Percentiles rank a stretch among this genome's conserved stretches.
Evolutionary conservation across 2,329 filamentous ascomycete species (phyloP).

Genomic region (Alternaria alternata): DNA sequence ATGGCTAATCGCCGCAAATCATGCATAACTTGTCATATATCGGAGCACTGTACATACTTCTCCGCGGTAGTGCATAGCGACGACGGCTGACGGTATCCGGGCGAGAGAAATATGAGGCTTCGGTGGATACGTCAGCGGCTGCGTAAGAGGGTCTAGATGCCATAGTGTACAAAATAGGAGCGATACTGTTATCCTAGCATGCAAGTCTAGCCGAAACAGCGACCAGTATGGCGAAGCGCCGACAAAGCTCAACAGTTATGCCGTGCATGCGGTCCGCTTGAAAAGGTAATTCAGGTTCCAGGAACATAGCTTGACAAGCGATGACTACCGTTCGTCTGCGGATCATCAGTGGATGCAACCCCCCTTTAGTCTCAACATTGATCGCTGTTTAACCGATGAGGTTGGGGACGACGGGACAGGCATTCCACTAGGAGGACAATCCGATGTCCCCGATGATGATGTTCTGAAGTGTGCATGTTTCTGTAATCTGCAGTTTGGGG

Average conservation of each 20-base stretch:
- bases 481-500: conserved; percentile 15
- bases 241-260: conserved; percentile 20
- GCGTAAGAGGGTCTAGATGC: conserved; percentile 24
- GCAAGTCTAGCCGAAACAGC: conserved; percentile 24
- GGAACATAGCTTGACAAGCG: conserved; percentile 13
- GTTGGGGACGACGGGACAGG: background rate
- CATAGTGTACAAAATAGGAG: conserved; percentile 7
- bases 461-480: conserved; percentile 18
- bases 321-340: conserved; percentile 3
- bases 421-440: conserved; percentile 12
- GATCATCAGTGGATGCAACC: background rate
- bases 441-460: conserved; percentile 27
- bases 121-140: conserved; percentile 24
- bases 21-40: background rate
- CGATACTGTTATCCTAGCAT: conserved; percentile 1
- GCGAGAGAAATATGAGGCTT: conserved; percentile 5
- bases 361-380: conserved; percentile 1
- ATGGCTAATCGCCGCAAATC: background rate
- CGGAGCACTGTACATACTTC: background rate
- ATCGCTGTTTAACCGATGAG: background rate
- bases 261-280: conserved; percentile 13
- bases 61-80: conserved; percentile 1
- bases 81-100: conserved; percentile 12
- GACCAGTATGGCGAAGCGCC: conserved; percentile 35
- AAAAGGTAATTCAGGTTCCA: conserved; percentile 8